phyloP scores from a whole-genome alignment of 2,329 filamentous ascomycete genomes.

The Pestalotiopsis sp. region DNA sequence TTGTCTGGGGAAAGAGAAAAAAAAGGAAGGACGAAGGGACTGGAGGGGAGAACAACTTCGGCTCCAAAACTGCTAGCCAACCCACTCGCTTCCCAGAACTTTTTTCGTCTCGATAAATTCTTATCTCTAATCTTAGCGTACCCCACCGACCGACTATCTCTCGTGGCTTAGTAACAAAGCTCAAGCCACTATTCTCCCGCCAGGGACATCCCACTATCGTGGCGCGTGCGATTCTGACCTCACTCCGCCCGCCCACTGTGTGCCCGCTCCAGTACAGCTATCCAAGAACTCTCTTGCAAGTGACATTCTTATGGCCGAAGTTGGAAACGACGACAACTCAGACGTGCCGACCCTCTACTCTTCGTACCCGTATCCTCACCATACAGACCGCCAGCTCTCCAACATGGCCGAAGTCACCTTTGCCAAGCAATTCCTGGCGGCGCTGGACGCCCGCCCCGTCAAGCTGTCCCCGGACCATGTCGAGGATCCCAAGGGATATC shows the following conservation, averaged over 20 bases:
- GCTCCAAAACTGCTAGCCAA: neutral
- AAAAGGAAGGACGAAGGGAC: neutral
- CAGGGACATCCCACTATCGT: constrained; percentile 4
- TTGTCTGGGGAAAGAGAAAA: neutral
- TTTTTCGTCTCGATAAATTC: constrained; percentile 1
- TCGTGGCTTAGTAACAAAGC: neutral
- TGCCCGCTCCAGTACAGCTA: neutral
- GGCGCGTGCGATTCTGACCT: constrained; percentile 2
- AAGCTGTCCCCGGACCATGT: constrained; percentile 90
- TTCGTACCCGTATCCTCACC: constrained; percentile 20
- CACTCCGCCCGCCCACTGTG: neutral
- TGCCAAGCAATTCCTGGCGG: constrained; percentile 78
- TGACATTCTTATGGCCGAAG: constrained; percentile 3
- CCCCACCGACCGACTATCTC: neutral
- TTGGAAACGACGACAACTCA: neutral
- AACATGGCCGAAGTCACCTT: constrained; percentile 84
- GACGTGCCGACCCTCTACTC: constrained; percentile 11
- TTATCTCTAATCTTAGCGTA: neutral
- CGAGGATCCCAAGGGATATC: constrained; percentile 80
- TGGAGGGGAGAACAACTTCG: neutral
- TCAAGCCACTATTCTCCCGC: neutral
- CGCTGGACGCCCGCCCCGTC: constrained; percentile 75
- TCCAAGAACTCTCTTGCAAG: neutral
- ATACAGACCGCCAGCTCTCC: constrained; percentile 17
- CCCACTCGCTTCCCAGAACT: neutral